Evolutionary conservation across 163 green algal genomes (phyloP), one percentile per base, ranked within the genome.

Genomic region (Botryococcus braunii): DNA sequence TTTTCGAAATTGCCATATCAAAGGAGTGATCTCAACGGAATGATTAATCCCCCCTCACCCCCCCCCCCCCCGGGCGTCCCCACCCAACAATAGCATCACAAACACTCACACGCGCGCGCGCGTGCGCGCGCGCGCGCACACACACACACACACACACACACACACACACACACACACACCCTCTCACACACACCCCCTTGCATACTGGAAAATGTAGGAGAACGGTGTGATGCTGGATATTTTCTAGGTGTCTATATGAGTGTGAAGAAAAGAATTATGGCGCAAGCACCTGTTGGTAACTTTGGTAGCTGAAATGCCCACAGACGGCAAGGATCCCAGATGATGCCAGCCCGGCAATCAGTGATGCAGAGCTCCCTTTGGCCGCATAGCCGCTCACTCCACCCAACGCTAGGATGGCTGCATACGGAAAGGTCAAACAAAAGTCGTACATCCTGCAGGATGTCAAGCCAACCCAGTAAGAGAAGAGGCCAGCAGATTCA

Each of bases 361-460:
- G 73, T 21, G 73, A 80, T 8, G 77, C 69, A 27, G 70, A 41
- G 39, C 66, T 76, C n/a, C 77, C 77, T 49, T 80, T 83, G 37
- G 56, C 62, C 0, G 68, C 3, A 46, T 69, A 83, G 17, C 77
- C 77, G 0, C 69, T 63, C 3, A 83, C 3, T 23, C 77, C 77
- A 17, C 73, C 77, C 17, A 80, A 27, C 3, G 73, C 77, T n/a
- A 83, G 69, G 13, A 83, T 50, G 3, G 66, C 55, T 8, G 73
- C 74, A 29, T 83, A 83, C 4, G 76, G 76, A 9, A 74, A 73
- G 0, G 77, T 78, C 17, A 83, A 69, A 63, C 77, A 83, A 38
- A 83, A 83, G 52, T 83, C 77, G 50, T 76, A 83, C 77, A 83
- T 83, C n/a, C 5, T n/a, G n/a, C n/a, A n/a, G n/a, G n/a, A n/a